These are phyloP conservation scores for Neurospora terricola DNA, from an alignment of 495 filamentous ascomycete genomes.

Conservation along the genomic window DNA sequence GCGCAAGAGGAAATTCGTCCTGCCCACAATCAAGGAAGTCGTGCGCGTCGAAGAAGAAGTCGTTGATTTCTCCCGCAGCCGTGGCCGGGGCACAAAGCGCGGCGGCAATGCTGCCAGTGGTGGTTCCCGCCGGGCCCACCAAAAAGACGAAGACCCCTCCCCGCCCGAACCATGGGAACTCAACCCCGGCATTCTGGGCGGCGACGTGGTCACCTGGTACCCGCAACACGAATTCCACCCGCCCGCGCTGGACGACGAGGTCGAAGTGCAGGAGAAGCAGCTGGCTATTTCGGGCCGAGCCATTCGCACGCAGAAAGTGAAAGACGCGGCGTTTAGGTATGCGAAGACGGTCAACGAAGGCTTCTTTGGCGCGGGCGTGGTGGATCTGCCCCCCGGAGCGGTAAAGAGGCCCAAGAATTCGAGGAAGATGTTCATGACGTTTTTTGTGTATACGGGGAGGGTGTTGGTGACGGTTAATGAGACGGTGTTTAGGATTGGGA, in stretches of 20 bases:
- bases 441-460: conserved; percentile 74
- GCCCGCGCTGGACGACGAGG: conserved; percentile 34
- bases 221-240: conserved; percentile 33
- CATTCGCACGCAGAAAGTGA: conserved; percentile 66
- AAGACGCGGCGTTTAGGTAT: conserved; percentile 67
- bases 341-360: conserved; percentile 74
- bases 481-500: conserved; percentile 32
- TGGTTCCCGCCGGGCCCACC: background rate
- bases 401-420: conserved; percentile 83
- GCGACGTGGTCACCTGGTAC: conserved; percentile 38
- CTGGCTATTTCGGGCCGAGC: conserved; percentile 67
- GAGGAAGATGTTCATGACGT: conserved; percentile 88
- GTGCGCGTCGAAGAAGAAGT: conserved; percentile 59
- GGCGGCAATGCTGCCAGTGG: background rate
- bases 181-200: conserved; percentile 33
- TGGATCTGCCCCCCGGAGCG: conserved; percentile 73
- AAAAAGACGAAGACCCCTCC: conserved; percentile 34
- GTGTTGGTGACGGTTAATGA: conserved; percentile 63
- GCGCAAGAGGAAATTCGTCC: conserved; percentile 34
- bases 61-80: background rate
- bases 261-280: conserved; percentile 46
- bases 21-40: conserved; percentile 63
- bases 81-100: background rate
- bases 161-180: conserved; percentile 42
- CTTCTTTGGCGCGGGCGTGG: conserved; percentile 80